Evolutionary conservation across 164 flowering plant species (phyloP).

Genomic region (Berberis thunbergii): DNA sequence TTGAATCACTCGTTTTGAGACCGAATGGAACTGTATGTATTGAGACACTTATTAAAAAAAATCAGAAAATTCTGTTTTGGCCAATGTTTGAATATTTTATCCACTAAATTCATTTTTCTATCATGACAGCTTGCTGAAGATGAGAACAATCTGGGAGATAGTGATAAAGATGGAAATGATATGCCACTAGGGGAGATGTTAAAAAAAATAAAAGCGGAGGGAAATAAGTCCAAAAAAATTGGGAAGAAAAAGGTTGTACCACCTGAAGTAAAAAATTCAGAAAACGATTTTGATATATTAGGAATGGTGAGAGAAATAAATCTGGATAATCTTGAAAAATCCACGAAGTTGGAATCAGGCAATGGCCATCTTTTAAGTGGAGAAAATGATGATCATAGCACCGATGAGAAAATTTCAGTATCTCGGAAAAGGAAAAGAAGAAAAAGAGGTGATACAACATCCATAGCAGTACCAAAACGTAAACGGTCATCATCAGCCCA

Average conservation of each 20-base stretch:
- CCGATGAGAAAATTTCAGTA: slow-evolving; percentile 9
- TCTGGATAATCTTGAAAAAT: slow-evolving; percentile 35
- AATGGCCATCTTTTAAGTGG: slow-evolving; percentile 38
- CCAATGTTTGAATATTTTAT: background rate
- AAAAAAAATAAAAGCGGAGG: slow-evolving; percentile 50
- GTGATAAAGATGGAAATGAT: slow-evolving; percentile 69
- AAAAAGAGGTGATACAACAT: slow-evolving; percentile 22
- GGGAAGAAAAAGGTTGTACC: slow-evolving; percentile 32
- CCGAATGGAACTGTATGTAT: slow-evolving; percentile 37
- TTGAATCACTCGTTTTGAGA: slow-evolving; percentile 63
- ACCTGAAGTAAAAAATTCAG: slow-evolving; percentile 26
- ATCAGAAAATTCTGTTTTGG: background rate
- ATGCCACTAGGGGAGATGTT: slow-evolving; percentile 78
- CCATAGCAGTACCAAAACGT: slow-evolving; percentile 48
- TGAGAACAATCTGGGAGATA: slow-evolving; percentile 31
- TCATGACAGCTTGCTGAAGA: slow-evolving; percentile 35
- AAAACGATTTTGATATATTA: slow-evolving; percentile 62
- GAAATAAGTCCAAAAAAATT: slow-evolving; percentile 37
- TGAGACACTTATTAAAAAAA: background rate
- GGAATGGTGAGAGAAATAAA: slow-evolving; percentile 85
- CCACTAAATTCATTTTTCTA: background rate
- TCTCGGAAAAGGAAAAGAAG: slow-evolving; percentile 32
- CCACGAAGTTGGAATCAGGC: slow-evolving; percentile 40
- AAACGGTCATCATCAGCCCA: slow-evolving; percentile 37
- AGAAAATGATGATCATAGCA: slow-evolving; percentile 18